A percentile compares a stretch with the other conserved stretches of the same genome.
These are phyloP conservation scores for Botrytis hyacinthi DNA, from an alignment of 2,329 filamentous ascomycete genomes.

Conservation along the genomic window DNA sequence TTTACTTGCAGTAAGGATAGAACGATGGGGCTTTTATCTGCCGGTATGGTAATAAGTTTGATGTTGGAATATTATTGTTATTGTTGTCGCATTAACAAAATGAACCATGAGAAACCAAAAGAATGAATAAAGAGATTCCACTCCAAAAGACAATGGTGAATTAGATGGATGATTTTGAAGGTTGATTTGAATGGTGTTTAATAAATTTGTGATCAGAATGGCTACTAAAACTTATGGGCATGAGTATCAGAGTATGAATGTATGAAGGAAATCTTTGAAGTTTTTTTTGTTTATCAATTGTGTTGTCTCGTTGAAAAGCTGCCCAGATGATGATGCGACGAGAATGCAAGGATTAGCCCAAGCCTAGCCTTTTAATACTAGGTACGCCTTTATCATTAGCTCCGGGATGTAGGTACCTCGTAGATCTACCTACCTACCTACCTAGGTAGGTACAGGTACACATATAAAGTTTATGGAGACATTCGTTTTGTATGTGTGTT, in stretches of 20 bases:
- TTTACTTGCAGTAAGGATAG: background rate
- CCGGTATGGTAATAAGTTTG: background rate
- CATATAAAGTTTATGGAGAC: background rate
- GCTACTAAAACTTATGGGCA: background rate
- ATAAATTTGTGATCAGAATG: background rate
- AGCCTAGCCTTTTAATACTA: conserved; percentile 9
- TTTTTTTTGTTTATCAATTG: background rate
- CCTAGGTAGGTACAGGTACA: background rate
- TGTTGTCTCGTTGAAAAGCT: conserved; percentile 12
- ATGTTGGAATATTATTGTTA: conserved; percentile 16
- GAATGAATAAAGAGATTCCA: conserved; percentile 12
- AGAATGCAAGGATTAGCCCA: conserved; percentile 18
- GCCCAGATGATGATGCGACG: conserved; percentile 12
- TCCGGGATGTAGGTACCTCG: conserved; percentile 14
- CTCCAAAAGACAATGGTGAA: background rate
- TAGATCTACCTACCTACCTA: background rate
- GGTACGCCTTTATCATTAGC: conserved; percentile 16
- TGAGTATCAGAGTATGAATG: background rate
- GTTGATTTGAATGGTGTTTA: background rate
- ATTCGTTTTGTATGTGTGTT: background rate
- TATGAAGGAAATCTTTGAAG: background rate
- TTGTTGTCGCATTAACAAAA: conserved; percentile 17
- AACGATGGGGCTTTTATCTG: background rate
- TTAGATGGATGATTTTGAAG: background rate
- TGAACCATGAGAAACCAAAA: background rate